Percentiles rank a stretch among this genome's conserved stretches.
phyloP scores from a whole-genome alignment of 257 asterid species.

The Solanum arcanum region DNA sequence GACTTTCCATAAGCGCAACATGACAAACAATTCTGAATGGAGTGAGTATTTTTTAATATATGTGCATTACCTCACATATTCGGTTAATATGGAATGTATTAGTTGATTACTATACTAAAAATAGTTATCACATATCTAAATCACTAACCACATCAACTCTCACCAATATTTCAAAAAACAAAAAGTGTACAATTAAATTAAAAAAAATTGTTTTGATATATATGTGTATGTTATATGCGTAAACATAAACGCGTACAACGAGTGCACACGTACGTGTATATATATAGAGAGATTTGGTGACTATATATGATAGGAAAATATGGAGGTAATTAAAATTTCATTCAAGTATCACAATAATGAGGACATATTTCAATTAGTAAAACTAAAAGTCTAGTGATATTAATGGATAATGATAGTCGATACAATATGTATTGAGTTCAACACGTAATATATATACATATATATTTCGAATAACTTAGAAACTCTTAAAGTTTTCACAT shows the following conservation, averaged over 20 bases:
- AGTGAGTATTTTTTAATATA: too few species aligned
- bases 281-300: too few species aligned
- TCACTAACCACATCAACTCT: neutral
- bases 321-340: neutral
- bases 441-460: neutral
- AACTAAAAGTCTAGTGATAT: neutral
- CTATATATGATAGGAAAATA: neutral
- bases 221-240: neutral
- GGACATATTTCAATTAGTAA: neutral
- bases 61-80: too few species aligned
- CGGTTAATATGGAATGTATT: neutral
- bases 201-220: too few species aligned
- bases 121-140: too few species aligned
- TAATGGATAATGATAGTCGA: neutral
- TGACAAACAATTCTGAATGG: too few species aligned
- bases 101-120: too few species aligned
- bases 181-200: neutral
- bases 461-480: neutral
- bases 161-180: neutral
- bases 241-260: neutral
- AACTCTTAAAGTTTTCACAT: too few species aligned
- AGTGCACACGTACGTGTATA: neutral
- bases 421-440: neutral
- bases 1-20: too few species aligned
- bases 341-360: too few species aligned